These are phyloP conservation scores for Fusarium bulbicola DNA, from an alignment of 2,329 filamentous ascomycete genomes.

Conservation along the genomic window DNA sequence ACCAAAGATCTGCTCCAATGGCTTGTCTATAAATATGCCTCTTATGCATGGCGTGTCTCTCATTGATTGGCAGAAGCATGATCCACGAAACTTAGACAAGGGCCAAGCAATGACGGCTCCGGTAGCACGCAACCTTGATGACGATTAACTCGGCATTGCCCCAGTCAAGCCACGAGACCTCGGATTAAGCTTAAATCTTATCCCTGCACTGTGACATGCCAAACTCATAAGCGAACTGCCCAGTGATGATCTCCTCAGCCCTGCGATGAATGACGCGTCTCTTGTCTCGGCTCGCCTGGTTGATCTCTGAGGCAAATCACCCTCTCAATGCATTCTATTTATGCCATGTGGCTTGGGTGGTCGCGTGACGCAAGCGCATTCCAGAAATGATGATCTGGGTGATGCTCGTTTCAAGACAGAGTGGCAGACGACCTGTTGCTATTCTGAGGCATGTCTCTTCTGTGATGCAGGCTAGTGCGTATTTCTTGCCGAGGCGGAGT, in stretches of 20 bases:
- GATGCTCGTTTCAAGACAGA: background rate
- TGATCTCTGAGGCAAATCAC: too few relatives aligned
- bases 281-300: background rate
- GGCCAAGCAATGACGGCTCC: constrained; percentile 4
- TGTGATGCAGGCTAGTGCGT: background rate
- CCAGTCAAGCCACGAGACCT: background rate
- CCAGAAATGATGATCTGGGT: background rate
- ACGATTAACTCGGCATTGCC: background rate
- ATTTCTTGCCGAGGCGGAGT: constrained; percentile 24
- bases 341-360: constrained; percentile 9
- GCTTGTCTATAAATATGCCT: constrained; percentile 11
- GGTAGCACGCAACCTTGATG: background rate
- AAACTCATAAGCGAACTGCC: background rate
- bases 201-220: background rate
- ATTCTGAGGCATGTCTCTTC: constrained; percentile 15
- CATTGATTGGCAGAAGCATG: constrained; percentile 3
- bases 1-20: background rate
- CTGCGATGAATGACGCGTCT: constrained; percentile 22
- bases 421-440: constrained; percentile 36
- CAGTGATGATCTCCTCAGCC: constrained; percentile 1
- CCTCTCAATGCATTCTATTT: background rate
- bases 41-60: background rate
- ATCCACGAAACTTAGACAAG: background rate
- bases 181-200: constrained; percentile 10
- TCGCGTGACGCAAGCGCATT: constrained; percentile 13